Base-by-base conservation (phyloP, 257 asterid genomes). In the Linderniella brevidens region DNA sequence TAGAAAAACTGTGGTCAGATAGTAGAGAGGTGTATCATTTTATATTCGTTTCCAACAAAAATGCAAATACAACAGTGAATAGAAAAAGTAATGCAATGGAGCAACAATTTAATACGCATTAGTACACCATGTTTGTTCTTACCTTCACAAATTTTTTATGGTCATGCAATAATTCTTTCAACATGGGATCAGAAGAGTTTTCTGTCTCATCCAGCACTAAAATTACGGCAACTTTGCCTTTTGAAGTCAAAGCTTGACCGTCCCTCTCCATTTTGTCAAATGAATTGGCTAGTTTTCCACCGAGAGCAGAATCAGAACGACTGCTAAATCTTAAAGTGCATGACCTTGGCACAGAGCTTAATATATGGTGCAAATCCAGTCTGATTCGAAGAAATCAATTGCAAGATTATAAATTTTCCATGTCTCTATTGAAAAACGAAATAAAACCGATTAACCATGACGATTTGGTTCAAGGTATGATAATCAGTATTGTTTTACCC, bases 151-250 rank as follows among this genome's bases (percentile, higher is more conserved):
- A 45, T 64, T 66, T 58, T 50, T 53, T 40, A 49, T 57, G 59
- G 52, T 78, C 82, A 48, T 65, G 58, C 8, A 75, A 62, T 56
- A 80, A 64, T 64, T 63, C 68, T 68, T 76, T 71, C 16, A 65
- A 53, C 38, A 58, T 47, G 29, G 57, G 46, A n/a, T 52, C 57
- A 58, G 68, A 52, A 49, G 52, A 54, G 18, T 43, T 42, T 59
- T 49, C 58, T 18, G 54, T 19, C 15, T 67, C 81, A 29, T 66
- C 70, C 67, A 76, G 63, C 19, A 71, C 56, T 58, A 84, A 49
- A 63, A 79, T 62, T 19, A 64, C 48, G 6, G 87, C 94, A 55
- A 67, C 76, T 71, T 88, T 80, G 20, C 98, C 98, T 53, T 51
- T 61, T 52, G 79, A 64, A 47, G 62, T 60, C 62, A 88, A 73